phyloP scores from a whole-genome alignment of 148 eudicot species.

The Tetragonia tetragonoides region DNA sequence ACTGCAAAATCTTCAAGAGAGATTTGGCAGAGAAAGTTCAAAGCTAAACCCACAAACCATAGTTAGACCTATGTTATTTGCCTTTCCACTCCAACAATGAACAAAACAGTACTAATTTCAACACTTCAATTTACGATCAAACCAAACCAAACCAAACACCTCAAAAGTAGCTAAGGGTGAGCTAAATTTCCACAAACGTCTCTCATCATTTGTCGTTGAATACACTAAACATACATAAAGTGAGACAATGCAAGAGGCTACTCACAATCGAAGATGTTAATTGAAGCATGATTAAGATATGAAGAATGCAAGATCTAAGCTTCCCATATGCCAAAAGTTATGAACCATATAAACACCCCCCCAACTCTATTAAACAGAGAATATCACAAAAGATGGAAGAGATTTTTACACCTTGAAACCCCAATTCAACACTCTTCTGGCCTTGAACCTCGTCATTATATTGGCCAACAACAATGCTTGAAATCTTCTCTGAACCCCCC shows the following conservation, averaged over 20 bases:
- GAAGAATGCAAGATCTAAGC: constrained; percentile 14
- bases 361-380: constrained; percentile 19
- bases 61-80: too few relatives aligned
- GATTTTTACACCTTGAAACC: constrained; percentile 19
- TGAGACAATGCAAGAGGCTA: background rate
- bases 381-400: constrained; percentile 27
- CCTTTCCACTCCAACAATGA: too few relatives aligned
- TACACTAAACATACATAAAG: background rate
- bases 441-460: background rate
- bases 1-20: background rate
- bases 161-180: background rate
- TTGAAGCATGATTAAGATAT: background rate
- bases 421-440: background rate
- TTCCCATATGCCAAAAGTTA: constrained; percentile 13
- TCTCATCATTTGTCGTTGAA: background rate
- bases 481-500: constrained; percentile 9
- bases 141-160: background rate
- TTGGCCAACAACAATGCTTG: constrained; percentile 18
- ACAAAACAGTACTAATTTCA: background rate
- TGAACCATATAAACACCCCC: constrained; percentile 20
- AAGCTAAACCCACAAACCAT: too few relatives aligned
- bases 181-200: background rate
- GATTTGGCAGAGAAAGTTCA: background rate
- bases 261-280: background rate
- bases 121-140: too few relatives aligned